Base-by-base conservation (phyloP, 2,329 filamentous ascomycete genomes). In the Fusarium oligoseptatum region DNA sequence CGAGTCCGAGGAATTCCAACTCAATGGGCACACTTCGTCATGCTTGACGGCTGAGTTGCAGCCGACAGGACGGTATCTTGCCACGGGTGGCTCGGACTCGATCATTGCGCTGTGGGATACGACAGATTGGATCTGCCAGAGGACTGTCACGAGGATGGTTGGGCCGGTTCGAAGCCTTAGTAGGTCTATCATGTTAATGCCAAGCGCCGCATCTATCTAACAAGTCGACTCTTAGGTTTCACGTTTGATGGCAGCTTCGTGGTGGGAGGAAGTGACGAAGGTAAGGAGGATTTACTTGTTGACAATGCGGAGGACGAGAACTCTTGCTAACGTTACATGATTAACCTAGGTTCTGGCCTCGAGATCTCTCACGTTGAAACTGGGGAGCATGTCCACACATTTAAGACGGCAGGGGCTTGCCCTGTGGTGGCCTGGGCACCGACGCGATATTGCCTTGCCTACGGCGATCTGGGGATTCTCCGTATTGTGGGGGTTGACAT, bases 41-140 rank as follows among this genome's bases (percentile, higher is more conserved):
- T 94, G 92, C 77, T 87, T 93, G 71, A 88, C 90, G 10, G 88
- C 91, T 14, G 92, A 92, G 71, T 84, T 95, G 77, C 93, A 93
- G 72, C 93, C 94, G 1, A 91, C 89, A 52, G 93, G 91, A 45
- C 87, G 91, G 48, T 93, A 92, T 79, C 85, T 96, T 52, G 94
- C 94, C 0, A 93, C 93, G 0, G 94, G 93, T 34, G 93, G 93
- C 11, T 91, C 91, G 11, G 94, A 96, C 78, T 93, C 92, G 1
- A 88, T 94, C 60, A 92, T 95, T 74, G 88, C 92, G 6, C 85
- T 96, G 4, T 96, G 93, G 92, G 93, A 95, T 78, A 95, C 93
- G 4, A 87, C 88, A 45, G 91, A 94, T 75, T 95, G 93, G 92
- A 90, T 94, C 66, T 95, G 93, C 79, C 89, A 92, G 78, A 88